A percentile compares a stretch with the other conserved stretches of the same genome.
phyloP scores from a whole-genome alignment of 2,329 filamentous ascomycete genomes.

The Colletotrichum somersetense region DNA sequence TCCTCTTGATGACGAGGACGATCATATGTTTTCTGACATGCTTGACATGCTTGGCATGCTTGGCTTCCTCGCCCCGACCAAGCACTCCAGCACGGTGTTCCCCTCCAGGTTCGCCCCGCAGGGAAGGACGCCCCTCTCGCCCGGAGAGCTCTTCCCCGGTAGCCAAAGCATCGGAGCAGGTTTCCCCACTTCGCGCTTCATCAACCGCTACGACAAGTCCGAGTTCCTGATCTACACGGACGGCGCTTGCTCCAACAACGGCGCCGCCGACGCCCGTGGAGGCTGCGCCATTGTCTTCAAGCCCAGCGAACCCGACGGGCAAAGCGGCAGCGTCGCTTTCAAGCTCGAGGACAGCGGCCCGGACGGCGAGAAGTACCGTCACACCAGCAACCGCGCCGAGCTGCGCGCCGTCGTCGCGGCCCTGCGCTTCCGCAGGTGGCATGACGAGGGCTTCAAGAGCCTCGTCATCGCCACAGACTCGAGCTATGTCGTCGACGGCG shows the following conservation, averaged over 20 bases:
- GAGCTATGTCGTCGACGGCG: slow-evolving; percentile 61
- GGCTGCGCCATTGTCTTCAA: slow-evolving; percentile 56
- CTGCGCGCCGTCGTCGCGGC: slow-evolving; percentile 66
- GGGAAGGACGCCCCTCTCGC: slow-evolving; percentile 28
- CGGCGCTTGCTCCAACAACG: slow-evolving; percentile 60
- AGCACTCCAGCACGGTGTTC: slow-evolving; percentile 43
- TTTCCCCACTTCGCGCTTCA: slow-evolving; percentile 44
- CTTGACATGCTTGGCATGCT: no score
- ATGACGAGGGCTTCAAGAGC: slow-evolving; percentile 52
- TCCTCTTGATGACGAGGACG: no score
- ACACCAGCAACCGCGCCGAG: slow-evolving; percentile 67
- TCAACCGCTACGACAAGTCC: slow-evolving; percentile 48
- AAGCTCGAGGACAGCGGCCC: slow-evolving; percentile 60
- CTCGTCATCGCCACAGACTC: slow-evolving; percentile 68
- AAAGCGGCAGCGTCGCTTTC: slow-evolving; percentile 44
- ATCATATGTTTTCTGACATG: no score
- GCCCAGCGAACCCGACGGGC: not conserved
- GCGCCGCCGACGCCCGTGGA: slow-evolving; percentile 51
- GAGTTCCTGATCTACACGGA: slow-evolving; percentile 59
- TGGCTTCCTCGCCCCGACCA: not conserved
- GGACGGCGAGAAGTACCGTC: slow-evolving; percentile 50
- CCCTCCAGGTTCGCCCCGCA: slow-evolving; percentile 50
- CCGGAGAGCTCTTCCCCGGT: slow-evolving; percentile 48
- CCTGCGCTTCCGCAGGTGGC: slow-evolving; percentile 60
- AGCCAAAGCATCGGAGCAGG: slow-evolving; percentile 3